A percentile compares a stretch with the other conserved stretches of the same genome.
phyloP scores from a whole-genome alignment of 2,329 filamentous ascomycete genomes.

The Cercospora sp. region DNA sequence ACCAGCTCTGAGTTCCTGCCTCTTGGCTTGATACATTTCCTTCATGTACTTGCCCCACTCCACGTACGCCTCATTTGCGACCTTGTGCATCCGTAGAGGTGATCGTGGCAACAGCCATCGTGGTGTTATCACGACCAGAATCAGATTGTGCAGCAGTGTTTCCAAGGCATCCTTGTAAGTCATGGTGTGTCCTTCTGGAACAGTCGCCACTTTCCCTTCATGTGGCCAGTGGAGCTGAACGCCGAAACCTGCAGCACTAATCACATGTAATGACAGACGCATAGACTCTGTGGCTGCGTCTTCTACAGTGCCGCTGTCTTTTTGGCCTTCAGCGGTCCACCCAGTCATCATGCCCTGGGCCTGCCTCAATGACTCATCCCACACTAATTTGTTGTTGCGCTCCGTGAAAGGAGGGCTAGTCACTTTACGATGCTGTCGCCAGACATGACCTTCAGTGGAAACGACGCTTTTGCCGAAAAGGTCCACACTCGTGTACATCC shows the following conservation, averaged over 20 bases:
- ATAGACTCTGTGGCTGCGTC: constrained; percentile 66
- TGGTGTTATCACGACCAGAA: constrained; percentile 63
- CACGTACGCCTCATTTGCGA: constrained; percentile 56
- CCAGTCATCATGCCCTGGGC: constrained; percentile 61
- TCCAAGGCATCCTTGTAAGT: constrained; percentile 66
- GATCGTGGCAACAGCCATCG: constrained; percentile 55
- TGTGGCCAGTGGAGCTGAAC: constrained; percentile 59
- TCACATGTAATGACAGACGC: constrained; percentile 60
- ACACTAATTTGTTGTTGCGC: constrained; percentile 69
- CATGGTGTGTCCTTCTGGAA: constrained; percentile 59
- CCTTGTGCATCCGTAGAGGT: constrained; percentile 55
- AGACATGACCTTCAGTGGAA: constrained; percentile 66
- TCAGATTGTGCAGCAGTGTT: constrained; percentile 62
- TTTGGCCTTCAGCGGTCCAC: constrained; percentile 54
- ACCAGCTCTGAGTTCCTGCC: constrained; percentile 46
- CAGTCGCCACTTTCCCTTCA: constrained; percentile 45
- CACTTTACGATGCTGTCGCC: constrained; percentile 72
- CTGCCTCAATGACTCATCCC: constrained; percentile 64
- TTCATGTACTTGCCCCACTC: constrained; percentile 71
- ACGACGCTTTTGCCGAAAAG: constrained; percentile 73
- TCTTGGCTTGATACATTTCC: constrained; percentile 66
- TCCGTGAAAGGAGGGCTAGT: constrained; percentile 74
- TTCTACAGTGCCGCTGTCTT: constrained; percentile 52
- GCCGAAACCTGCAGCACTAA: constrained; percentile 72
- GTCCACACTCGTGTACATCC: constrained; percentile 60